These are phyloP conservation scores for Ophiognomonia clavigignenti-juglandacearum DNA, from an alignment of 2,329 filamentous ascomycete species.

Conservation along the genomic window DNA sequence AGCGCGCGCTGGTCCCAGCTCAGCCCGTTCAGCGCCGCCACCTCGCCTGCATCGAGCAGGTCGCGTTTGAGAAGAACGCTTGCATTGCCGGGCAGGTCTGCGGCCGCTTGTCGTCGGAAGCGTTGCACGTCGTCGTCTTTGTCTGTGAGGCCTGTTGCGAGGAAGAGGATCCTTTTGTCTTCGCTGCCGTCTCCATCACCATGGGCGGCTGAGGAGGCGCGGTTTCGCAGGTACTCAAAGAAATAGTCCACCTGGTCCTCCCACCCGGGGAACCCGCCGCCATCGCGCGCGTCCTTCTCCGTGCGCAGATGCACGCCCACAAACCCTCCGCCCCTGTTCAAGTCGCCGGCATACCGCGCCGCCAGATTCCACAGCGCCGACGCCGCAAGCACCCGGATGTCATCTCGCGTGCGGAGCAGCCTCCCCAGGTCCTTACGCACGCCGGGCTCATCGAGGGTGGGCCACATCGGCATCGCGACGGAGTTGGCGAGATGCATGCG, in stretches of 20 bases:
- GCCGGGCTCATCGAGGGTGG: slow-evolving; percentile 23
- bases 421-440: slow-evolving; percentile 33
- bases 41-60: slow-evolving; percentile 33
- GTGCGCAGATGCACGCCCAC: slow-evolving; percentile 32
- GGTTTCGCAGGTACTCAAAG: slow-evolving; percentile 22
- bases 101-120: slow-evolving; percentile 32
- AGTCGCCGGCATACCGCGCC: slow-evolving; percentile 18
- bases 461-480: slow-evolving; percentile 28
- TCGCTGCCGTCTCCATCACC: slow-evolving; percentile 19
- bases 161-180: slow-evolving; percentile 29
- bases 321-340: slow-evolving; percentile 19
- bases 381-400: slow-evolving; percentile 29
- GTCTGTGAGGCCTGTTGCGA: slow-evolving; percentile 34
- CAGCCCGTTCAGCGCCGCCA: slow-evolving; percentile 28
- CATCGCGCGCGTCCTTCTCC: slow-evolving; percentile 24
- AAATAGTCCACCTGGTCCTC: slow-evolving; percentile 27
- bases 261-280: slow-evolving; percentile 25
- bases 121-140: slow-evolving; percentile 27
- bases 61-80: slow-evolving; percentile 38
- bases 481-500: slow-evolving; percentile 29
- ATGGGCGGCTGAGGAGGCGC: not conserved
- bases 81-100: slow-evolving; percentile 27
- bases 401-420: slow-evolving; percentile 30
- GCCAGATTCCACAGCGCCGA: slow-evolving; percentile 29
- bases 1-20: slow-evolving; percentile 45